These are phyloP conservation scores for Sporothrix phasma DNA, from an alignment of 2,329 filamentous ascomycete genomes.

Conservation along the genomic window DNA sequence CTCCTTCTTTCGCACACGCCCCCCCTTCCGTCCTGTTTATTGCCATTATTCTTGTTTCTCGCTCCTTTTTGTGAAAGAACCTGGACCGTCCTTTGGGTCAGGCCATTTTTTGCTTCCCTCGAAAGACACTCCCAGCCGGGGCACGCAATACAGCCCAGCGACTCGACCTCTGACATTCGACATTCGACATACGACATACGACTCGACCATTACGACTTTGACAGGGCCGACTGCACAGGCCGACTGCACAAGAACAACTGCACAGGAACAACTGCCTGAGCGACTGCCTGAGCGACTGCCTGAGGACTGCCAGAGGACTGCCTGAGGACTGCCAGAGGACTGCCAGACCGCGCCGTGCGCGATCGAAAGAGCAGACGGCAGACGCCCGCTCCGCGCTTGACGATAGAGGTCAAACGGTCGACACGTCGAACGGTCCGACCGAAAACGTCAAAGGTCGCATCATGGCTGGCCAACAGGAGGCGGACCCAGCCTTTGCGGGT, in stretches of 20 bases:
- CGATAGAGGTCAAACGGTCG: too few relatives aligned
- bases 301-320: not conserved
- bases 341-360: slow-evolving; percentile 4
- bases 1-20: not conserved
- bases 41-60: too few relatives aligned
- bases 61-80: too few relatives aligned
- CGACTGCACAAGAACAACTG: too few relatives aligned
- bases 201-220: not conserved
- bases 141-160: too few relatives aligned
- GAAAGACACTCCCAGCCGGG: not conserved
- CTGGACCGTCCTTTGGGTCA: slow-evolving; percentile 2
- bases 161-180: too few relatives aligned
- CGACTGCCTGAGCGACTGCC: not conserved
- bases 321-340: not conserved
- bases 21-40: too few relatives aligned
- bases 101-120: slow-evolving; percentile 10
- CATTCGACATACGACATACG: not conserved
- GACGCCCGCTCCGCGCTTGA: not conserved
- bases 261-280: not conserved
- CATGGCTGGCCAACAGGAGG: slow-evolving; percentile 18
- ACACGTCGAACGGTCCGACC: too few relatives aligned
- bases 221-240: not conserved
- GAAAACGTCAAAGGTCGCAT: slow-evolving; percentile 1
- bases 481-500: slow-evolving; percentile 17
- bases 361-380: not conserved